Conservation (phyloP, 176 grass and related monocot species). For the bread wheat (Triticum aestivum) region IWGSC_CS_RefSeq_v2.1 NC_057798.1:571926271-571926770, state of each 20-base stretch:
- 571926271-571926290: slow-evolving; percentile 32
- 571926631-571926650: slow-evolving; percentile 72
- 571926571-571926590: slow-evolving; percentile 74
- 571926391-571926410: slow-evolving; percentile 95
- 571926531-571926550: slow-evolving; percentile 33
- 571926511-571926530: neutral
- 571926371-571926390: slow-evolving; percentile 61
- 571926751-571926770: neutral
- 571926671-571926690: slow-evolving; percentile 82
- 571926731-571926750: neutral
- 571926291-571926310: slow-evolving; percentile 8
- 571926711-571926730: neutral
- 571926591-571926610: slow-evolving; percentile 54
- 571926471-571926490: neutral
- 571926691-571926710: slow-evolving; percentile 90
- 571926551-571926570: slow-evolving; percentile 42
- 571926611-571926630: slow-evolving; percentile 70
- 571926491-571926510: neutral
- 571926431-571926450: slow-evolving; percentile 47
- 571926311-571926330: neutral
- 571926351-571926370: slow-evolving; percentile 59
- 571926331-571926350: slow-evolving; percentile 31
- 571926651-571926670: slow-evolving; percentile 90
- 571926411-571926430: slow-evolving; percentile 82
- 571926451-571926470: slow-evolving; percentile 43